These are phyloP conservation scores for Dalbergia oliveri DNA, from an alignment of 306 rosid genomes.

Conservation along the genomic window DNA sequence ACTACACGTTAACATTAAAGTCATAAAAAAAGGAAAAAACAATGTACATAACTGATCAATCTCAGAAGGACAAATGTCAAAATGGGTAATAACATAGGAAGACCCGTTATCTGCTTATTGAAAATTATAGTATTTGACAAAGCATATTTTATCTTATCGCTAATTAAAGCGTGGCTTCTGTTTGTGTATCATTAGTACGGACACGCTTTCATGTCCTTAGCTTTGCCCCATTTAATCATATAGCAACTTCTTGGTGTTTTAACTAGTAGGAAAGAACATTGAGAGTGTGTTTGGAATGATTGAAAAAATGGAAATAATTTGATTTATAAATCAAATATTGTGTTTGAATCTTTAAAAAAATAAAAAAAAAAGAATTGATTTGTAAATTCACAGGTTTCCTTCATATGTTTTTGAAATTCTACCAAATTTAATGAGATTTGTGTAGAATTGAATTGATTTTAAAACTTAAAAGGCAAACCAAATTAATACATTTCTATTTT, in stretches of 20 bases:
- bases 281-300: no score
- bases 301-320: no score
- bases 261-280: no score
- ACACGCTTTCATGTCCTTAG: not conserved
- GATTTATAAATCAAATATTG: no score
- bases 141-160: not conserved
- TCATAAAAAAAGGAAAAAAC: not conserved
- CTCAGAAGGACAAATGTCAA: not conserved
- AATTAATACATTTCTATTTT: no score
- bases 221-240: conserved; percentile 25
- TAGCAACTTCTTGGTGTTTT: not conserved
- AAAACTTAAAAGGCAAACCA: no score
- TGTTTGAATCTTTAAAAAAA: no score
- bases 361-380: no score
- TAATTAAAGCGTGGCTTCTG: not conserved
- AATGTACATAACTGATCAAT: not conserved
- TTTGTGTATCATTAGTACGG: not conserved
- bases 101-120: not conserved
- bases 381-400: no score
- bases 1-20: not conserved
- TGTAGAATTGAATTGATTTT: no score
- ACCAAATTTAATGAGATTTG: no score
- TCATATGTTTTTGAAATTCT: no score
- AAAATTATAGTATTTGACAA: not conserved
- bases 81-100: not conserved